phyloP scores from a whole-genome alignment of 208 protist species.

The Acanthamoeba healyi region DNA sequence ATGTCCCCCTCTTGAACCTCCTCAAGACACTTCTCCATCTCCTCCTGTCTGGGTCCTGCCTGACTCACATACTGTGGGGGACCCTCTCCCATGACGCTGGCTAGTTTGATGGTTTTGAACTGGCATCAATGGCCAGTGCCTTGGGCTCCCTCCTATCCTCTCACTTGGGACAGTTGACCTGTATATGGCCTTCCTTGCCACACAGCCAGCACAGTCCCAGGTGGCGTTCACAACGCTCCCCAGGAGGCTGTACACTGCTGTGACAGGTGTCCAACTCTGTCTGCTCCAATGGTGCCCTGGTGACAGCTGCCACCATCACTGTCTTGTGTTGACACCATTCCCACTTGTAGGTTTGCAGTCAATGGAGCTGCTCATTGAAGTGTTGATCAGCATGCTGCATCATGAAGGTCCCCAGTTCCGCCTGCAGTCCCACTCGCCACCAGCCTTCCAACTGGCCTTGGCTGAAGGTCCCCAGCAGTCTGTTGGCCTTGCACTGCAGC shows the following conservation, averaged over 20 bases:
- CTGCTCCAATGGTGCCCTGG: too few relatives aligned
- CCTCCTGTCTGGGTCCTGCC: too few relatives aligned
- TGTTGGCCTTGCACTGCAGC: background rate
- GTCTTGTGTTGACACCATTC: background rate
- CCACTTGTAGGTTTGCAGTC: background rate
- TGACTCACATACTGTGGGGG: too few relatives aligned
- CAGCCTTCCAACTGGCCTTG: background rate
- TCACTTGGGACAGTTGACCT: background rate
- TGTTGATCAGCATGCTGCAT: background rate
- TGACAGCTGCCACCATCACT: background rate
- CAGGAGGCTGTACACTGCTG: too few relatives aligned
- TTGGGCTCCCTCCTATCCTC: too few relatives aligned
- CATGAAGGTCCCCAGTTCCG: background rate
- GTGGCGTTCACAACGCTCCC: background rate
- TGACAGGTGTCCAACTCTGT: background rate
- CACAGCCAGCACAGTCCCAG: background rate
- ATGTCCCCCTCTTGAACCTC: too few relatives aligned
- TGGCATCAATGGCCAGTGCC: too few relatives aligned
- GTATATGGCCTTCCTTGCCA: background rate
- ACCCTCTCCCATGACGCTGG: too few relatives aligned
- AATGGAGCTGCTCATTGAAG: background rate
- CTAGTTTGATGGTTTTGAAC: too few relatives aligned
- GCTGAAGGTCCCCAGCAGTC: background rate
- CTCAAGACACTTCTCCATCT: too few relatives aligned
- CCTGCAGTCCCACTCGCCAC: background rate